These are phyloP conservation scores for Hyaloscypha variabilis DNA, from an alignment of 495 filamentous ascomycete species.

Conservation along the genomic window DNA sequence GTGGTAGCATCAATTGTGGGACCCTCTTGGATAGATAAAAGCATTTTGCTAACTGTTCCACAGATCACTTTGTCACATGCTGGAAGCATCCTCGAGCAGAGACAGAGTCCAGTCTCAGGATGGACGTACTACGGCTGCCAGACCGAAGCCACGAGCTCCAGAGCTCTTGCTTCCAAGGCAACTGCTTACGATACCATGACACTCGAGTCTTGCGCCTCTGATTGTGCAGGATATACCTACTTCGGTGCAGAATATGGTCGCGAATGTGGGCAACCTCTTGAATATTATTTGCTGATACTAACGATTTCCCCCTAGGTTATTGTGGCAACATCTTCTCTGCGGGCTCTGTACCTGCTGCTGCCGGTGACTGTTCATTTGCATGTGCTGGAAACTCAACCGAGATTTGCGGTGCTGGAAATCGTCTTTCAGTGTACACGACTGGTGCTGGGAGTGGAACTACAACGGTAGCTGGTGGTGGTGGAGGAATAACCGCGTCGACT, in stretches of 20 bases:
- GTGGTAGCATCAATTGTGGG: background rate
- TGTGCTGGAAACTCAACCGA: conserved; percentile 45
- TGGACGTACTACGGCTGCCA: conserved; percentile 35
- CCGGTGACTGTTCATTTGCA: conserved; percentile 49
- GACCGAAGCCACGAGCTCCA: conserved; percentile 41
- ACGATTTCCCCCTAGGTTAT: conserved; percentile 12
- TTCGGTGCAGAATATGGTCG: conserved; percentile 53
- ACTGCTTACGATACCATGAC: conserved; percentile 51
- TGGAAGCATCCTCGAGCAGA: background rate
- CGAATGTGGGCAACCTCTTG: conserved; percentile 41
- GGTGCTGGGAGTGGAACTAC: conserved; percentile 23
- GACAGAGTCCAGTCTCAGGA: background rate
- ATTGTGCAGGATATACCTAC: conserved; percentile 48
- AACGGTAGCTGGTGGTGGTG: conserved; percentile 32
- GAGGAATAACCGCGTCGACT: conserved; percentile 33
- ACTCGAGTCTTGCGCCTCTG: conserved; percentile 47
- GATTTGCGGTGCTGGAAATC: conserved; percentile 51
- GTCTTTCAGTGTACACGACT: conserved; percentile 52
- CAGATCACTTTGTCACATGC: background rate
- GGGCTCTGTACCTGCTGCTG: conserved; percentile 19
- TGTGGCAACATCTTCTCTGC: conserved; percentile 34
- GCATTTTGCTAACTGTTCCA: background rate
- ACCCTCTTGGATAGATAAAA: background rate
- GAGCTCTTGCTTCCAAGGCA: conserved; percentile 32
- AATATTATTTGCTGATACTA: background rate